These are phyloP conservation scores for Eucalyptus melliodora DNA, from an alignment of 345 rosid genomes.

Conservation along the genomic window DNA sequence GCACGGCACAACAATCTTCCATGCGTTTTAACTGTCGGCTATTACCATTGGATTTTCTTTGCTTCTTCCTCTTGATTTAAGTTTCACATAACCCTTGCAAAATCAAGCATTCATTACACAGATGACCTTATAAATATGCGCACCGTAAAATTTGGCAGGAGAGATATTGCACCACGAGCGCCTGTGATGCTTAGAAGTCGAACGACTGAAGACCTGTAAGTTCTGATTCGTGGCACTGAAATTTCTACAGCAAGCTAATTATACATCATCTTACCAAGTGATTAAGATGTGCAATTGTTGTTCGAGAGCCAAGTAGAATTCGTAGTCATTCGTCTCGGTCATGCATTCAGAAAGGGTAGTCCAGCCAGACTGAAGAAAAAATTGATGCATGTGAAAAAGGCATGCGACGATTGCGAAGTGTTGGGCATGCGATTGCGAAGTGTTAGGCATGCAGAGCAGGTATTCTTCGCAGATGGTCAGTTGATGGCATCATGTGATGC, in stretches of 20 bases:
- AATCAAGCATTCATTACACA: background rate
- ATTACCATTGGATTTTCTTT: background rate
- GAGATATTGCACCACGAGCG: background rate
- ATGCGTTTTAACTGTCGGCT: background rate
- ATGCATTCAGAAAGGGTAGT: background rate
- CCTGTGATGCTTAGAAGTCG: background rate
- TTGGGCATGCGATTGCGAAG: background rate
- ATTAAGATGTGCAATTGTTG: background rate
- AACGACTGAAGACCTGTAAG: background rate
- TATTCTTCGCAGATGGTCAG: background rate
- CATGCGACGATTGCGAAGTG: background rate
- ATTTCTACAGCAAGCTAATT: background rate
- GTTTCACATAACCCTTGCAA: background rate
- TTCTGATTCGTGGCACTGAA: background rate
- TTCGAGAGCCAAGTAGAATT: background rate
- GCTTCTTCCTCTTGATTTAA: background rate
- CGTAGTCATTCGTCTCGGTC: background rate
- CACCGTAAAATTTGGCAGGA: background rate
- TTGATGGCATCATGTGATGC: background rate
- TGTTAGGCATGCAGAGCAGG: background rate
- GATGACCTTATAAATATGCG: background rate
- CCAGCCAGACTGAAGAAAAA: background rate
- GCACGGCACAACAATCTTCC: background rate
- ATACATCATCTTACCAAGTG: background rate
- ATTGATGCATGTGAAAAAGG: background rate